Base-by-base conservation (phyloP, 2,329 filamentous ascomycete genomes). In the Xylaria sp. region DNA sequence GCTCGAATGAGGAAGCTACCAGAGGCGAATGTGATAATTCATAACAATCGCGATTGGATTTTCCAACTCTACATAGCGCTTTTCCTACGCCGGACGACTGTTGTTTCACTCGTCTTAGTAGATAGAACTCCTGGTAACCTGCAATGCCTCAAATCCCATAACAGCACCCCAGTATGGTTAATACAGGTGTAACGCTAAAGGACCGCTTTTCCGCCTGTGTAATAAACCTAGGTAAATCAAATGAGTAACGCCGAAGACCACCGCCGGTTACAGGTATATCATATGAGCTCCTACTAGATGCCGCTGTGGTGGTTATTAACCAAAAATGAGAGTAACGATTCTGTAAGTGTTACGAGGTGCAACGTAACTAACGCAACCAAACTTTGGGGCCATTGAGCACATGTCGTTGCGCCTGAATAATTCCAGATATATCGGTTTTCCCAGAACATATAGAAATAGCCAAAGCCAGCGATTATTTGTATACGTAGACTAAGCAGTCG, bases 21-120 rank as follows among this genome's bases (percentile, higher is more conserved):
- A 16, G 9, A 42, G 18, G 19, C 18, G 26, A 26, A 7, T 11
- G 21, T 26, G 18, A 2, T 19, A 29, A n/a, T 19, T 52, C 21
- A 52, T 49, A 22, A 39, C 44, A 22, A 16, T 48, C 48, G 41
- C 48, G 40, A 17, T 29, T 38, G 17, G 41, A 52, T 52, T 24
- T 46, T 13, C 11, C 2, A 22, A 9, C n/a, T 34, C 29, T 6
- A 13, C 21, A 39, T 24, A 21, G 13, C 5, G n/a, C 8, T 38
- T 47, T 13, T 44, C 21, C 13, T 44, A 29, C 13, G 38, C 26
- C 34, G 39, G 13, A n/a, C 45, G 43, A 19, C n/a, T 40, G 37
- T 42, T 44, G 46, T 39, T 17, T 43, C 21, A 13, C 29, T 9
- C 29, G 29, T 34, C 29, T 13, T 11, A 13, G 16, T 7, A 11